These are phyloP conservation scores for Coelastrella sp. DNA, from an alignment of 139 green algal species.

Conservation along the genomic window DNA sequence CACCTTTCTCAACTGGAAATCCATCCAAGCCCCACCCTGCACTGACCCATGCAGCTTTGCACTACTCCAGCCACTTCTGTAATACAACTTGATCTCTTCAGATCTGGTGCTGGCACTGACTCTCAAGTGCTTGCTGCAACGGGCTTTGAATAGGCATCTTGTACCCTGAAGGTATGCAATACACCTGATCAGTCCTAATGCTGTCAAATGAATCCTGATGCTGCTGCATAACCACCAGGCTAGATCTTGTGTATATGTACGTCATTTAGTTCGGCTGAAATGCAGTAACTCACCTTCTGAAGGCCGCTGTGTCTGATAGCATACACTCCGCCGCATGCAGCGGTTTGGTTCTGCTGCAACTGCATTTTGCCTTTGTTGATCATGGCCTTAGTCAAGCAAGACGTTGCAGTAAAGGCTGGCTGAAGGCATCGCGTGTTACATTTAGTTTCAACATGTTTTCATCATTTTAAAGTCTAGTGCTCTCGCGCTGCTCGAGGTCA, in stretches of 20 bases:
- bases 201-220: no score
- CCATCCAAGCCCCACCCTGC: constrained; percentile 54
- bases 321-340: neutral
- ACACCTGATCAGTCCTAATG: no score
- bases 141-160: neutral
- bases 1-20: constrained; percentile 54
- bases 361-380: neutral
- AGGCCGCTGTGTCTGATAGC: no score
- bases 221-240: no score
- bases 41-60: constrained; percentile 65
- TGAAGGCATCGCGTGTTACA: neutral
- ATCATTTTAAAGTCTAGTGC: no score
- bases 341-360: neutral
- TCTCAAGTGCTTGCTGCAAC: neutral
- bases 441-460: no score
- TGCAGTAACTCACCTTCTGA: no score
- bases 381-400: neutral
- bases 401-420: neutral
- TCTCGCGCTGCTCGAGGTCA: no score
- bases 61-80: constrained; percentile 62
- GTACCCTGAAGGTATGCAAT: neutral
- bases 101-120: no score
- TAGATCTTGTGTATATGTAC: no score
- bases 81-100: constrained; percentile 53
- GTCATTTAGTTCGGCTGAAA: no score